Evolutionary conservation across 805 yeast genomes (phyloP).

Genomic region (Millerago galiae): DNA sequence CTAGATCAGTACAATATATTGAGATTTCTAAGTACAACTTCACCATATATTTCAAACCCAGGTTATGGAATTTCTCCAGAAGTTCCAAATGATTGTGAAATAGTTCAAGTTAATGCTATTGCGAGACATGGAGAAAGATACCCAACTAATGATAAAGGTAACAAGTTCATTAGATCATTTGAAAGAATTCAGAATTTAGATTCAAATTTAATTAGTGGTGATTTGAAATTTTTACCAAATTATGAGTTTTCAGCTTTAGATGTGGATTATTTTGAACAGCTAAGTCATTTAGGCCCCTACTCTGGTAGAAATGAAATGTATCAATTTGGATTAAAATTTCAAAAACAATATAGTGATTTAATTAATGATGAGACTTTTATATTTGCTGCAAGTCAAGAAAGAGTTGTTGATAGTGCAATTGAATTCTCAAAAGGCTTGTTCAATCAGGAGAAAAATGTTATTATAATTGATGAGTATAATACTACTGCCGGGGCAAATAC

Average conservation of each 20-base stretch:
- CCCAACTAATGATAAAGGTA: conserved; percentile 28
- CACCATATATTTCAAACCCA: conserved; percentile 43
- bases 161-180: conserved; percentile 9
- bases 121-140: conserved; percentile 58
- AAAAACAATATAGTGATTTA: conserved; percentile 43
- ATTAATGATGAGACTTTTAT: conserved; percentile 27
- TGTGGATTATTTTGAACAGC: conserved; percentile 40
- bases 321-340: conserved; percentile 42
- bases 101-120: conserved; percentile 48
- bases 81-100: conserved; percentile 41
- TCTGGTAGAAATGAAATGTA: conserved; percentile 46
- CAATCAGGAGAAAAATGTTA: conserved; percentile 7
- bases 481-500: conserved; percentile 49
- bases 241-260: conserved; percentile 40
- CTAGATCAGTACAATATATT: conserved; percentile 41
- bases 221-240: conserved; percentile 25
- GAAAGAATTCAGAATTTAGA: conserved; percentile 33
- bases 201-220: conserved; percentile 12
- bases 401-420: conserved; percentile 50
- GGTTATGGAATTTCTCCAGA: conserved; percentile 50
- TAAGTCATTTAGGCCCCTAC: conserved; percentile 44
- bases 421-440: conserved; percentile 54
- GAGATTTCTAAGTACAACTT: conserved; percentile 43
- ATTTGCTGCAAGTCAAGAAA: conserved; percentile 47
- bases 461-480: conserved; percentile 40